These are phyloP conservation scores for Dacryopinax spathularia DNA, from an alignment of 768 basidiomycete species.

Conservation along the genomic window DNA sequence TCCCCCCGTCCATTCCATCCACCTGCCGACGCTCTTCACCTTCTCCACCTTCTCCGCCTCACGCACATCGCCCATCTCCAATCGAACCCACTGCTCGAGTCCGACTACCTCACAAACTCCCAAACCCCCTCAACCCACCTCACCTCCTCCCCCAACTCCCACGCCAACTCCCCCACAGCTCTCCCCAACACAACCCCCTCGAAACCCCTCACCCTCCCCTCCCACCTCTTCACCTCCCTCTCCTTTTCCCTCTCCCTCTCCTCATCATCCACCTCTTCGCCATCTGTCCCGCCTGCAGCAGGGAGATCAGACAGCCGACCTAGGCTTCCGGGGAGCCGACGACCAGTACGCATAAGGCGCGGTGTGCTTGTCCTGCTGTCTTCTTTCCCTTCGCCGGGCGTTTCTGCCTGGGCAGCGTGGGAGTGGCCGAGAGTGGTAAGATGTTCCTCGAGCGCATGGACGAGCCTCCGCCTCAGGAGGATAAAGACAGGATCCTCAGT, in stretches of 20 bases:
- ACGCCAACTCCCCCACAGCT: conserved; percentile 28
- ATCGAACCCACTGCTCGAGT: neutral
- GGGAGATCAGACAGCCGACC: too few species aligned
- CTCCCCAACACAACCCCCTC: conserved; percentile 44
- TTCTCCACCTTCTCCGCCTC: too few species aligned
- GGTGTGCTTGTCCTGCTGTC: too few species aligned
- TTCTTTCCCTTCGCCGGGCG: too few species aligned
- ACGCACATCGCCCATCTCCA: too few species aligned
- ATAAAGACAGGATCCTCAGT: conserved; percentile 51
- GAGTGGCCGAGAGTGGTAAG: conserved; percentile 12
- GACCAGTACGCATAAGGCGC: neutral
- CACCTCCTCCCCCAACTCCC: neutral
- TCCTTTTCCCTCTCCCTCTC: neutral
- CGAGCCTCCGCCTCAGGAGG: conserved; percentile 45
- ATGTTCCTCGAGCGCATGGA: conserved; percentile 27
- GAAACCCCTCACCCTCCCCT: conserved; percentile 41
- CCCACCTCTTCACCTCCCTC: neutral
- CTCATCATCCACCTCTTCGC: too few species aligned
- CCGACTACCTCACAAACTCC: neutral
- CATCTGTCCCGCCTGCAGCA: too few species aligned
- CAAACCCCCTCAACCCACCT: neutral
- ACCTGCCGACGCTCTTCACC: too few species aligned
- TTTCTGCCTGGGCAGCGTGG: too few species aligned
- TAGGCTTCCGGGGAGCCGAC: neutral
- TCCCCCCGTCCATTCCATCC: too few species aligned